Evolutionary conservation across 768 basidiomycete genomes (phyloP), one percentile per base, ranked within the genome.

Genomic region (Phlebiopsis flavidoalba): DNA sequence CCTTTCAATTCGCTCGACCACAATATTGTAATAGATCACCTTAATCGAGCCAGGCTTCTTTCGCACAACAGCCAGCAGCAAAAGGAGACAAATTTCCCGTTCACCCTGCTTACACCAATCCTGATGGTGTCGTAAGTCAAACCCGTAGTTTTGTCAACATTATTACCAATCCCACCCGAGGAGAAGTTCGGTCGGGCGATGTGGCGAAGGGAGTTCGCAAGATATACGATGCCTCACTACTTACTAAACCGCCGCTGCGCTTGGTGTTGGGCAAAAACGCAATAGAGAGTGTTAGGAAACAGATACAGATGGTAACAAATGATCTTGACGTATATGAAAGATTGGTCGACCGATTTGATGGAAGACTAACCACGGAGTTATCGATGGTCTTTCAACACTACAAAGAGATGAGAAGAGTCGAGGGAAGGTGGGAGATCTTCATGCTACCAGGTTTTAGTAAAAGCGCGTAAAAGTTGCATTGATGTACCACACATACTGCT

Each of bases 321-420:
- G 64, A 64, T 12, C 12, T 65, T 12, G 59, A 65, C 14, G n/a
- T 56, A 24, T 66, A 64, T 58, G n/a, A 65, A 62, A 19, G 50
- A 36, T 3, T 70, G 66, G 69, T 66, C 68, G 17, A 59, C 62
- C 14, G 61, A 62, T 11, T 31, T 64, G 12, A 24, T 49, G 48
- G 37, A 36, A 10, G 57, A 62, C 11, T 63, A 52, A 62, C 2
- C 6, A 31, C 26, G 26, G 3, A 31, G 26, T 31, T 6, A 31
- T n/a, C n/a, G n/a, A n/a, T n/a, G n/a, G n/a, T n/a, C n/a, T n/a
- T n/a, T n/a, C n/a, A n/a, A n/a, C n/a, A n/a, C n/a, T n/a, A n/a
- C n/a, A n/a, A n/a, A n/a, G n/a, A n/a, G n/a, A n/a, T n/a, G n/a
- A n/a, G n/a, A n/a, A n/a, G n/a, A n/a, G n/a, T n/a, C n/a, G n/a